These are phyloP conservation scores for Ophioceras dolichostomum DNA, from an alignment of 2,329 filamentous ascomycete genomes.

Conservation along the genomic window DNA sequence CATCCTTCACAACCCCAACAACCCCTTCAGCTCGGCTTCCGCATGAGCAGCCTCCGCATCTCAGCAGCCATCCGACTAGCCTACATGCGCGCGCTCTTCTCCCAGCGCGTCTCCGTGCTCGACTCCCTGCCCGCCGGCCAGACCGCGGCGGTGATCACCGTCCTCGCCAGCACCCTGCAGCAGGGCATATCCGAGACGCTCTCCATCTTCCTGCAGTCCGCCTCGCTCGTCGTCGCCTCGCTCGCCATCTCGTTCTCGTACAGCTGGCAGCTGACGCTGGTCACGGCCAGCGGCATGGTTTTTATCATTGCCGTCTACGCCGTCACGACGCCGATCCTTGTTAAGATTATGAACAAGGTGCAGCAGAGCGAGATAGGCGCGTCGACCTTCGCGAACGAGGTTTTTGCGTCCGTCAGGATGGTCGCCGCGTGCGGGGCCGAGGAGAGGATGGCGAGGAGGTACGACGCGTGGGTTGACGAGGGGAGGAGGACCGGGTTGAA, in stretches of 20 bases:
- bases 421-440: slow-evolving; percentile 51
- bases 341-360: slow-evolving; percentile 34
- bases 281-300: slow-evolving; percentile 41
- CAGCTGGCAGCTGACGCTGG: slow-evolving; percentile 46
- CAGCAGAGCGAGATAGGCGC: slow-evolving; percentile 40
- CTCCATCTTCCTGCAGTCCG: slow-evolving; percentile 42
- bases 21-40: slow-evolving; percentile 33
- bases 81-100: slow-evolving; percentile 51
- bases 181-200: slow-evolving; percentile 51
- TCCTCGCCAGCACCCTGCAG: slow-evolving; percentile 48
- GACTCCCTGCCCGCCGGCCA: slow-evolving; percentile 50
- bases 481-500: slow-evolving; percentile 22
- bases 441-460: slow-evolving; percentile 37
- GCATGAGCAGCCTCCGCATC: slow-evolving; percentile 46
- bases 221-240: slow-evolving; percentile 36
- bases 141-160: slow-evolving; percentile 49
- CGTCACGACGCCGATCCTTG: slow-evolving; percentile 38
- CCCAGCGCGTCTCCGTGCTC: slow-evolving; percentile 52
- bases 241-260: slow-evolving; percentile 42
- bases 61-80: slow-evolving; percentile 48
- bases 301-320: slow-evolving; percentile 38
- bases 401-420: slow-evolving; percentile 46
- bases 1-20: no score
- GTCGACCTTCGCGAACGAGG: slow-evolving; percentile 45
- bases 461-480: slow-evolving; percentile 39